phyloP scores from a whole-genome alignment of 768 basidiomycete genomes.

The Rhizopogon sp. region DNA sequence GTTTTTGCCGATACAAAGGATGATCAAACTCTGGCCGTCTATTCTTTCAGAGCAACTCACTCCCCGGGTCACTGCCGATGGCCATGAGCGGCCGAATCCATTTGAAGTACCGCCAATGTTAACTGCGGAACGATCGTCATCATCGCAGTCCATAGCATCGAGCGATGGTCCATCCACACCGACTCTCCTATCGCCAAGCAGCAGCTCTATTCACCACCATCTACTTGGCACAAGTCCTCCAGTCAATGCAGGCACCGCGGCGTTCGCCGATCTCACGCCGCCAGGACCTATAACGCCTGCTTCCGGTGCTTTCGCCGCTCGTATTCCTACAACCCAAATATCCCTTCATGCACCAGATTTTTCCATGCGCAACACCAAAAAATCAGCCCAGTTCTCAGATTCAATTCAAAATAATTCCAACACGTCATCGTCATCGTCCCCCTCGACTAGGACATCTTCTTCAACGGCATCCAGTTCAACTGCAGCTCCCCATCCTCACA shows the following conservation, averaged over 20 bases:
- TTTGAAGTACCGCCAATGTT: conserved; percentile 46
- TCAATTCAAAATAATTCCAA: conserved; percentile 32
- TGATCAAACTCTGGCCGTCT: conserved; percentile 69
- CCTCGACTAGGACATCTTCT: conserved; percentile 31
- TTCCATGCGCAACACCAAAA: conserved; percentile 64
- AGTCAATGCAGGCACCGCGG: conserved; percentile 14
- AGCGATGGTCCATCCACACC: conserved; percentile 9
- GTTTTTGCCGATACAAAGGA: conserved; percentile 28
- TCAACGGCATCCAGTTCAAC: conserved; percentile 13
- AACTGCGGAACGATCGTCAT: conserved; percentile 19
- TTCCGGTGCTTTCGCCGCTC: conserved; percentile 43
- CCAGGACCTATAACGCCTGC: conserved; percentile 45
- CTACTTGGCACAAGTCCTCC: conserved; percentile 19
- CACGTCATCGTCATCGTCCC: conserved; percentile 37
- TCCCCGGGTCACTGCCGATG: conserved; percentile 42
- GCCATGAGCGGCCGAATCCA: conserved; percentile 50
- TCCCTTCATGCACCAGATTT: conserved; percentile 85
- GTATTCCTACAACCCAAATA: conserved; percentile 54
- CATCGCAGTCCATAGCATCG: conserved; percentile 5
- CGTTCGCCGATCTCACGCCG: conserved; percentile 32
- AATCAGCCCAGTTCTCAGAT: conserved; percentile 25
- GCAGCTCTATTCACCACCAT: conserved; percentile 24
- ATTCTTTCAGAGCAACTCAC: conserved; percentile 51
- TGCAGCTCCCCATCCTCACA: conserved; percentile 21
- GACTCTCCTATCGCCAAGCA: conserved; percentile 8